Conservation (phyloP, 768 basidiomycete species). For the Leccinum variicolor region DNA sequence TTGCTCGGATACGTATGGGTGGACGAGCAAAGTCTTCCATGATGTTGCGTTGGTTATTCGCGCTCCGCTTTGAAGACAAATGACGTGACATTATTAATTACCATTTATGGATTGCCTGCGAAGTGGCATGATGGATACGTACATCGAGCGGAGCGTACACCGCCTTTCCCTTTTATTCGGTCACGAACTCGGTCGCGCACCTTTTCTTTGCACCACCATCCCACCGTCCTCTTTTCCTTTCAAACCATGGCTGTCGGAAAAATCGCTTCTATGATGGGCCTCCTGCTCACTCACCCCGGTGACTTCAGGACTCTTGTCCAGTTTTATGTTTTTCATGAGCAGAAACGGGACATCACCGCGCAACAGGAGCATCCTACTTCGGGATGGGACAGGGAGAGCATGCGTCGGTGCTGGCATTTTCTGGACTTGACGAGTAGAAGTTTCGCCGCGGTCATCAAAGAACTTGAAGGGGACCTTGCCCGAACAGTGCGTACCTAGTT, state of each 20-base stretch:
- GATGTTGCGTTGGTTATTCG: background rate
- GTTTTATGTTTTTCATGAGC: constrained; percentile 79
- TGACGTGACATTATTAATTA: too few relatives aligned
- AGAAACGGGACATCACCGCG: constrained; percentile 77
- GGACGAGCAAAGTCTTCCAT: constrained; percentile 50
- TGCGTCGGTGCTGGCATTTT: constrained; percentile 89
- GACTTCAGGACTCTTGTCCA: constrained; percentile 85
- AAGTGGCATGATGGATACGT: constrained; percentile 10
- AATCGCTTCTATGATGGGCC: constrained; percentile 53
- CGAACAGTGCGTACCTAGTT: constrained; percentile 63
- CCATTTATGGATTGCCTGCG: background rate
- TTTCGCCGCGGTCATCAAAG: constrained; percentile 92
- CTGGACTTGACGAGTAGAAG: constrained; percentile 86
- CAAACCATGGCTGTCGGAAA: constrained; percentile 45
- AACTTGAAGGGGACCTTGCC: constrained; percentile 92
- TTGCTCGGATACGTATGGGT: constrained; percentile 44
- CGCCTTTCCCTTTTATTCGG: background rate
- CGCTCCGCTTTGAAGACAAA: background rate
- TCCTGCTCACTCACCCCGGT: constrained; percentile 73
- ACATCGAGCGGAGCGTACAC: background rate
- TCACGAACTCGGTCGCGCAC: background rate
- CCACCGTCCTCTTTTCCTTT: background rate
- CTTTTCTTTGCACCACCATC: background rate
- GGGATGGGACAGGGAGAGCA: constrained; percentile 81
- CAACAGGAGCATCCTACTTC: constrained; percentile 71